Percentiles rank a stretch among this genome's conserved stretches.
Conservation (phyloP, 2,329 filamentous ascomycete genomes). For the Ophiognomonia clavigignenti-juglandacearum region DNA sequence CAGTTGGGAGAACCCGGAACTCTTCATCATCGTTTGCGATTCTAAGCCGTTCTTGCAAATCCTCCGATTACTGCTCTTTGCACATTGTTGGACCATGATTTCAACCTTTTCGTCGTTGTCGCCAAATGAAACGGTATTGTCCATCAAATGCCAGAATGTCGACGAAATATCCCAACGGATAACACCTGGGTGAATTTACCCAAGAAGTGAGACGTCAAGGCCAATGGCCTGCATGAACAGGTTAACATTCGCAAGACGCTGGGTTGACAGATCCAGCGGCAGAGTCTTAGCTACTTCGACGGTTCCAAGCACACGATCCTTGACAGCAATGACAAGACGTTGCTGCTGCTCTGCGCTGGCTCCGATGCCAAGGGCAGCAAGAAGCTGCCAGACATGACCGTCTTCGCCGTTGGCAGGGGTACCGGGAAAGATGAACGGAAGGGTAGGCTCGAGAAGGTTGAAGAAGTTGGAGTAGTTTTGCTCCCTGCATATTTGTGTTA, state of each 20-base stretch:
- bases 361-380: conserved; percentile 90
- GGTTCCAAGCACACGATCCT: conserved; percentile 96
- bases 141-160: neutral
- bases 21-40: neutral
- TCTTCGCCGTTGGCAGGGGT: conserved; percentile 89
- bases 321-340: conserved; percentile 87
- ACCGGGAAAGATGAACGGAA: conserved; percentile 84
- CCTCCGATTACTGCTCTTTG: neutral
- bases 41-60: neutral
- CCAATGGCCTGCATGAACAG: conserved; percentile 98
- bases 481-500: conserved; percentile 46
- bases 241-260: conserved; percentile 87
- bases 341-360: conserved; percentile 94
- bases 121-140: neutral
- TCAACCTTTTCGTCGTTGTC: neutral
- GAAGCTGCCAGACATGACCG: conserved; percentile 96
- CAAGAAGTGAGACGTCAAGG: conserved; percentile 80
- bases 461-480: conserved; percentile 82
- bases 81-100: neutral
- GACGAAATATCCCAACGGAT: neutral
- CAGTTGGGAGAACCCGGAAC: neutral
- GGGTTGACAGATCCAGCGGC: conserved; percentile 76
- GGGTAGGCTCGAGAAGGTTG: conserved; percentile 75
- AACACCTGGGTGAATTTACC: conserved; percentile 21
- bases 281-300: conserved; percentile 84